Evolutionary conservation across 2,329 filamentous ascomycete genomes (phyloP).

Genomic region (Cladosporium cucumerinum): DNA sequence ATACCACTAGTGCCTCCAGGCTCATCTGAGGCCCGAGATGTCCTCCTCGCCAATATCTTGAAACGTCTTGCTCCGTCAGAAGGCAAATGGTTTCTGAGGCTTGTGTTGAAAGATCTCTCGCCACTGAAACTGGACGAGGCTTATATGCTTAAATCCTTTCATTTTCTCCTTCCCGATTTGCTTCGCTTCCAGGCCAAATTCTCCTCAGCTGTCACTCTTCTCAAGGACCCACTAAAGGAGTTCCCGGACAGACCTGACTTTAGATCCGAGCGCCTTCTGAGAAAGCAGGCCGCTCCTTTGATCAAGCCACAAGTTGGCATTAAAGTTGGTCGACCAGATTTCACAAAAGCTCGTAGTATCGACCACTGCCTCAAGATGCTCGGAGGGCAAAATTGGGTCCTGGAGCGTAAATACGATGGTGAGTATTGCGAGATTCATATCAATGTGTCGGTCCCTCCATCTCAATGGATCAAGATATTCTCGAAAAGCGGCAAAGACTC

Average conservation of each 20-base stretch:
- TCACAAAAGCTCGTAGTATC: constrained; percentile 52
- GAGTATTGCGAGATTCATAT: constrained; percentile 90
- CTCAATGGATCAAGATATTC: constrained; percentile 69
- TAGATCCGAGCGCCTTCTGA: constrained; percentile 32
- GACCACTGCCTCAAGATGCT: constrained; percentile 70
- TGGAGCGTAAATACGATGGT: constrained; percentile 77
- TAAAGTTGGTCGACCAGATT: constrained; percentile 46
- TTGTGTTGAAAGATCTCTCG: constrained; percentile 74
- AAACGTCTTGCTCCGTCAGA: constrained; percentile 61
- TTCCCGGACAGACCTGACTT: constrained; percentile 39
- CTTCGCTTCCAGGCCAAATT: constrained; percentile 70
- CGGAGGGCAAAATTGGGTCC: constrained; percentile 60
- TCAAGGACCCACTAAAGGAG: constrained; percentile 44
- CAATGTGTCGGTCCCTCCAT: constrained; percentile 54
- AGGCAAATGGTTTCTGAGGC: constrained; percentile 81
- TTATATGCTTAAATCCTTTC: constrained; percentile 58
- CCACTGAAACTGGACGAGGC: constrained; percentile 61
- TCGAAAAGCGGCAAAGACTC: constrained; percentile 92
- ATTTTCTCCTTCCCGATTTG: constrained; percentile 67
- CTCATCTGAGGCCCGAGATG: constrained; percentile 36
- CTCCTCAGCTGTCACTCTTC: constrained; percentile 54
- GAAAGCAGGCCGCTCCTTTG: constrained; percentile 38
- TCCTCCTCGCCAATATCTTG: constrained; percentile 57
- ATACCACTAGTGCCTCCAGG: constrained; percentile 39
- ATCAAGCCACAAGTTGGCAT: constrained; percentile 41